Evolutionary conservation across 225 moss, liverwort and hornwort species (phyloP).

Genomic region (Pseudisothecium myosuroides): DNA sequence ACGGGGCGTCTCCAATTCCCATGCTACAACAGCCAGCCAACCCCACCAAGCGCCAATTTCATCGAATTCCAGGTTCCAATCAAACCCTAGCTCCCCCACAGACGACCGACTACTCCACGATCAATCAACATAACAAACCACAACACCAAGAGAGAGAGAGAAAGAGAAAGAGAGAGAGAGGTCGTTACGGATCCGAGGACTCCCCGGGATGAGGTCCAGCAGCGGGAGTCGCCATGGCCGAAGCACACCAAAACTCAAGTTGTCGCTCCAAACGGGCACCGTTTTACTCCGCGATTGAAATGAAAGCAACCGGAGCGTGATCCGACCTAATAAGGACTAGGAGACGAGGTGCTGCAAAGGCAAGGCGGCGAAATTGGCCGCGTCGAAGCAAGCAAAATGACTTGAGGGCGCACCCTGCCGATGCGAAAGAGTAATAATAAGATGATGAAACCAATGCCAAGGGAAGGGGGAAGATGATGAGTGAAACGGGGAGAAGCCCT

Average conservation of each 20-base stretch:
- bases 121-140: background rate
- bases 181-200: conserved; percentile 33
- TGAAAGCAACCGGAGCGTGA: too few relatives aligned
- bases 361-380: background rate
- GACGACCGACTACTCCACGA: background rate
- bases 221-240: conserved; percentile 31
- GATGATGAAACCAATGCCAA: background rate
- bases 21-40: background rate
- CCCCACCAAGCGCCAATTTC: background rate
- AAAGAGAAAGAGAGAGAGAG: background rate
- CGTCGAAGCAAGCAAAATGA: background rate
- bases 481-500: background rate
- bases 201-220: conserved; percentile 20
- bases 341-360: too few relatives aligned
- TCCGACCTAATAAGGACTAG: background rate
- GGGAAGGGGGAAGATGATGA: background rate
- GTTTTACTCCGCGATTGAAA: background rate
- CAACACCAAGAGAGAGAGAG: background rate
- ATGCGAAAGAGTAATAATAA: background rate
- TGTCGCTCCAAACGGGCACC: background rate
- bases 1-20: background rate
- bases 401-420: background rate
- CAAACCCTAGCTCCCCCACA: conserved; percentile 16
- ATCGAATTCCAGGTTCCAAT: background rate
- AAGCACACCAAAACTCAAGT: background rate